Evolutionary conservation across 371 early-diverging fungal genomes (phyloP), one percentile per base, ranked within the genome.

Genomic region (Capniomyces stellatus): DNA sequence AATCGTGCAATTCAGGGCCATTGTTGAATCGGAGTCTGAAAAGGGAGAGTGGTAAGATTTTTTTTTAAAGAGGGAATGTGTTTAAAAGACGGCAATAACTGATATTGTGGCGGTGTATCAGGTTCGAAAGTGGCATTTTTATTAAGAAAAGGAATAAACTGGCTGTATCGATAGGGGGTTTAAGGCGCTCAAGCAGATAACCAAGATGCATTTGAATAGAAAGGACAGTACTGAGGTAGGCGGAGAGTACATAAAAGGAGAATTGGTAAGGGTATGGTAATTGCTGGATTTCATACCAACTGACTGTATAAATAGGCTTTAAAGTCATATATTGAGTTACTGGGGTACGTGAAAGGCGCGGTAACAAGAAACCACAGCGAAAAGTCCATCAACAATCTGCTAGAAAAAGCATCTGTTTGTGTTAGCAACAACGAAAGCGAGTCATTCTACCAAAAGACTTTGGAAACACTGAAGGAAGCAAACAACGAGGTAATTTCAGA

Each of bases 301-400:
- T 81, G n/a, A n/a, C n/a, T n/a, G n/a, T n/a, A n/a, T n/a, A n/a
- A 81, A 28, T 69, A 81, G 64, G 85, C 87, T 0, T 62, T 91
- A 6, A 63, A 71, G 50, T 74, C 81, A 63, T 95, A 93, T 64
- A 66, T 73, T 22, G 67, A 80, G 47, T 72, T 95, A 25, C 71
- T 95, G 10, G 79, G 77, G 0, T 90, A 83, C 62, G 77, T 79
- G 40, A 82, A 86, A 61, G 71, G 76, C 2, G 83, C 87, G 0
- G 89, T 91, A 6, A 81, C 92, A 1, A 77, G 88, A 52, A 92
- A 90, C 70, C 85, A 92, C 56, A 82, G 87, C 62, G 97, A 96
- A 62, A 96, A 93, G 72, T 82, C 83, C 60, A 90, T 96, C 73
- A 92, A 92, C 75, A 89, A 84, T 58, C 85, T 91, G 54, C 69